Evolutionary conservation across 345 rosid genomes (phyloP).

Genomic region (Salix udensis): DNA sequence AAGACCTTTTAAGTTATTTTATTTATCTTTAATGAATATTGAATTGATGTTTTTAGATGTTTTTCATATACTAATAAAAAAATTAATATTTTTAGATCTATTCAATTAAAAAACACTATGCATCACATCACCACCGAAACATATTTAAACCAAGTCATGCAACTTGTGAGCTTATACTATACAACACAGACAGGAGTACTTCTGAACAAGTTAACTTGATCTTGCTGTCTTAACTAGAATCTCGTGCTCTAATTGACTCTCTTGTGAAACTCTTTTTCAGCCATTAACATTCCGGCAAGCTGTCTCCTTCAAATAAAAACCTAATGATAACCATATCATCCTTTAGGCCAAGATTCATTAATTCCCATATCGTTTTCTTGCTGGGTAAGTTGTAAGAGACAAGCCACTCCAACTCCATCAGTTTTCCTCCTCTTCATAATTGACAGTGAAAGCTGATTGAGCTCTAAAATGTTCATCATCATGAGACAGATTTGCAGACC

Average conservation of each 20-base stretch:
- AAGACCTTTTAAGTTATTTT: no score
- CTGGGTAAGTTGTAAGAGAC: constrained; percentile 5
- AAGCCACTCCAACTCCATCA: constrained; percentile 2
- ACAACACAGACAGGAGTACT: no score
- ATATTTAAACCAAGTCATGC: neutral
- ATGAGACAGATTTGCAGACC: neutral
- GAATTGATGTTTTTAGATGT: no score
- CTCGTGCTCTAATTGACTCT: neutral
- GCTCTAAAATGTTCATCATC: neutral
- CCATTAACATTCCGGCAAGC: constrained; percentile 12
- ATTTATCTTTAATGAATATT: no score
- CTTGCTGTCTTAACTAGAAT: neutral
- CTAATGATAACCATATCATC: constrained; percentile 8
- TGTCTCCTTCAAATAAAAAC: constrained; percentile 21
- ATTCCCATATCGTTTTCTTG: constrained; percentile 15
- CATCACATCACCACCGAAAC: no score
- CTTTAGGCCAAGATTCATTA: neutral
- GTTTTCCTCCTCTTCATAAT: neutral
- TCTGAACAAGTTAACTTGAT: neutral
- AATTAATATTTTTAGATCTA: no score
- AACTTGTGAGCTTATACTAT: neutral
- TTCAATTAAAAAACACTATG: no score
- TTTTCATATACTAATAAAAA: no score
- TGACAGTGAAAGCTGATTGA: neutral
- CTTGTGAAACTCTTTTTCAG: neutral